Base-by-base conservation (phyloP, 768 basidiomycete species). In the Serpula lacrymans region DNA sequence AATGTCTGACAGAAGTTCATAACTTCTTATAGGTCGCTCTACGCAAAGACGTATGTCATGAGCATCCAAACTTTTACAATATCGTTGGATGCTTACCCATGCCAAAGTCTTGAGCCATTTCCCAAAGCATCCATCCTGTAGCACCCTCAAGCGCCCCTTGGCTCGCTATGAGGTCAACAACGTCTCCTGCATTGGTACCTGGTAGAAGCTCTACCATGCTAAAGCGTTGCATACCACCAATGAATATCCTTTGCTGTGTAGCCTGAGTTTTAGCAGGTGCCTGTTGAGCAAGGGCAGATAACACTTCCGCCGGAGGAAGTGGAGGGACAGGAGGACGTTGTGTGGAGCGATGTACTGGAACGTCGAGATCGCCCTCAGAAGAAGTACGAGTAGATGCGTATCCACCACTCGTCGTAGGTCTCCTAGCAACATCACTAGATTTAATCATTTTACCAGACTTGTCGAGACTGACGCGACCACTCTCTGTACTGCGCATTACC, bases 11-110 rank as follows among this genome's bases (percentile, higher is more conserved):
- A 96, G 58, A n/a, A 83, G 64, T 58, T 99, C 95, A 53, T 83
- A 99, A 58, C 80, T 81, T 40, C 96, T 70, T 25, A 98, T 70
- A 12, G 93, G 93, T 1, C 95, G 84, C 62, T 99, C 95, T 93
- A 55, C 23, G 12, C 18, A 23, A 33, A 50, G 45, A 40, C 23
- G 5, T n/a, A 14, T n/a, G 34, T 17, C 5, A 35, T 27, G 6
- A 14, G 11, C 12, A 25, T 24, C 26, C 3, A n/a, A 9, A 9
- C 9, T 9, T 28, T 28, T n/a, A n/a, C 27, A 9, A 28, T n/a
- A 9, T n/a, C 9, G 27, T 28, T 28, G 27, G 11, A n/a, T 7
- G 12, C 78, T 42, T 56, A 94, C 93, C 93, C 82, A 94, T 86
- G 43, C 92, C 93, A 55, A 93, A 85, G 54, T 93, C 88, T 48